A percentile compares a stretch with the other conserved stretches of the same genome.
Evolutionary conservation across 305 asterid genomes (phyloP).

Genomic region (Fraxinus angustifolia): DNA sequence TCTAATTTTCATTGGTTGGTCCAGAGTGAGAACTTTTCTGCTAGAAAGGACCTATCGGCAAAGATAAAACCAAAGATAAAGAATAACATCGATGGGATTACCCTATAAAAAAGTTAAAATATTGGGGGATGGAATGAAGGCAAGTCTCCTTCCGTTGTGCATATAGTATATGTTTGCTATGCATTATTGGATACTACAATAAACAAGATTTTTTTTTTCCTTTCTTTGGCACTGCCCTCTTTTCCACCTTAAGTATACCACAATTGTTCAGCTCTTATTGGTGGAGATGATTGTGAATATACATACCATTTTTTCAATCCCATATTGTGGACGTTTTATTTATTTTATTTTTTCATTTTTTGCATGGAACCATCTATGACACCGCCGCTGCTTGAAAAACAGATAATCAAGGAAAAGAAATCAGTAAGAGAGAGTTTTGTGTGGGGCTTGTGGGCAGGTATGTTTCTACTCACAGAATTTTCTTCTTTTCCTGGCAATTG

Average conservation of each 20-base stretch:
- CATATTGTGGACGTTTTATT: background rate
- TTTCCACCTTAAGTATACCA: background rate
- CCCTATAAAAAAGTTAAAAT: conserved; percentile 73
- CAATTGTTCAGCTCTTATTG: background rate
- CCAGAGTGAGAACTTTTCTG: conserved; percentile 60
- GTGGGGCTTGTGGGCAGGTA: conserved; percentile 99
- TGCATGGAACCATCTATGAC: conserved; percentile 13
- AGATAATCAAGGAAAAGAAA: conserved; percentile 89
- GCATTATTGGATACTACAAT: too few species aligned
- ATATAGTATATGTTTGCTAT: background rate
- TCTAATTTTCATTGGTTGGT: conserved; percentile 24
- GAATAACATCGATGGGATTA: conserved; percentile 51
- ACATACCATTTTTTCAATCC: conserved; percentile 1
- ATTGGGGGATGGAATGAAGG: conserved; percentile 81
- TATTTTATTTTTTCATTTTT: background rate
- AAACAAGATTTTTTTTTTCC: too few species aligned
- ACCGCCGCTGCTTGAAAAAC: conserved; percentile 21
- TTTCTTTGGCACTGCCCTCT: too few species aligned
- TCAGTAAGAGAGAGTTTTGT: conserved; percentile 91
- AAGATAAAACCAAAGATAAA: conserved; percentile 75
- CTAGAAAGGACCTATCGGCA: conserved; percentile 50
- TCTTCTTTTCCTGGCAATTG: conserved; percentile 15
- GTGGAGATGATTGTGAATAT: background rate
- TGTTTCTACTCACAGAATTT: conserved; percentile 20
- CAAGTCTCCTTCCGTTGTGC: conserved; percentile 31